phyloP scores from a whole-genome alignment of 73 alveolate genomes.

The Paramecium tetraurelia region DNA sequence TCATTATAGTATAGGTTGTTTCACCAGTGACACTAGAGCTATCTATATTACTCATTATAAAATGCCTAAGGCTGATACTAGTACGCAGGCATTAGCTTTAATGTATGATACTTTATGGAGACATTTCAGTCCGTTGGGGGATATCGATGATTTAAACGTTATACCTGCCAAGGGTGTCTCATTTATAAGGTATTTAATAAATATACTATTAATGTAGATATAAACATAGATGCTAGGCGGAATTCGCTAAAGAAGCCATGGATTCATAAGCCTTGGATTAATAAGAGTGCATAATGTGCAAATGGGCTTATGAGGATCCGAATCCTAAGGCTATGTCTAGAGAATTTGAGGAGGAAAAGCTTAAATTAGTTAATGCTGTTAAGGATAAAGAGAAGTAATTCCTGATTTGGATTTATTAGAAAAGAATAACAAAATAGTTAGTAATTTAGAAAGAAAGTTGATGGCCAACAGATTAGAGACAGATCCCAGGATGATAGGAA shows the following conservation, averaged over 20 bases:
- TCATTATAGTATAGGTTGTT: conserved; percentile 79
- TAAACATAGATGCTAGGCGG: conserved; percentile 96
- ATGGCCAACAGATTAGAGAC: not conserved
- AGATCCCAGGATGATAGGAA: conserved; percentile 38
- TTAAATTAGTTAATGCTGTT: conserved; percentile 39
- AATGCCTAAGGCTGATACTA: conserved; percentile 77
- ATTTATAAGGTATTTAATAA: conserved; percentile 72
- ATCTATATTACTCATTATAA: conserved; percentile 85
- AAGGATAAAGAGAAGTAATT: conserved; percentile 29
- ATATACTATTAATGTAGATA: conserved; percentile 36
- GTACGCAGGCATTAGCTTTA: conserved; percentile 82
- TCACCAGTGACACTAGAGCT: conserved; percentile 91
- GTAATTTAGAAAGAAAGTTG: not conserved
- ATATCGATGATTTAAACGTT: conserved; percentile 91
- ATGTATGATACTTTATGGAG: conserved; percentile 90
- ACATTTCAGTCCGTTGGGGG: conserved; percentile 96
- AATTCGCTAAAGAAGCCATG: conserved; percentile 99
- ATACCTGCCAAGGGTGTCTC: conserved; percentile 88
- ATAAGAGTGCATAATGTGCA: conserved; percentile 87
- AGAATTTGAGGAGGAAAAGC: conserved; percentile 40
- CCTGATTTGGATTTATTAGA: not conserved
- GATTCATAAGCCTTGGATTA: conserved; percentile 84
- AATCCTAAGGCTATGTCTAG: conserved; percentile 58
- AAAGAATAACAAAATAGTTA: not conserved
- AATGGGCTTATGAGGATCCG: conserved; percentile 95